Evolutionary conservation across 2,329 filamentous ascomycete genomes (phyloP), one percentile per base, ranked within the genome.

Genomic region (Phialophora verrucosa): DNA sequence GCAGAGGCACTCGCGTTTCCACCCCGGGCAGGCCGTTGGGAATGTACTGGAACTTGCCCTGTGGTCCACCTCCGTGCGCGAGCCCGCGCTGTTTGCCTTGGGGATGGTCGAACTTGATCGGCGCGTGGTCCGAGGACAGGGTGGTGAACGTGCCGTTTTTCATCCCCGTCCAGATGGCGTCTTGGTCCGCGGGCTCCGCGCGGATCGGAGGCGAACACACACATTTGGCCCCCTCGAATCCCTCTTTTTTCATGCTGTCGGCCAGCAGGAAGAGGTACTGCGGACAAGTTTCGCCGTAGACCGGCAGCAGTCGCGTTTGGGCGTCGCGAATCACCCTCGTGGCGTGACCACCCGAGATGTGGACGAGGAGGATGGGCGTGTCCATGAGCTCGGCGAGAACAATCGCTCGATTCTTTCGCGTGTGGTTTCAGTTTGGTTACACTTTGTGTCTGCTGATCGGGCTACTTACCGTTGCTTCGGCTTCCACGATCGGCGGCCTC

Each of bases 201-300:
- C 83, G 76, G 0, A 81, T 79, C 6, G 84, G 83, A 0, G 84
- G 84, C 17, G 79, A 81, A 72, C 84, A 87, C 1, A 86, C 82
- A 70, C 79, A 82, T 74, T 85, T 85, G 4, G 84, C 83, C 14
- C 84, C 84, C 53, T 76, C 72, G 35, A 76, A 74, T 4, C 77
- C 76, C 73, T 60, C 53, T 27, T 64, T 59, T 12, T 42, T 63
- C 12, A 84, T 75, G 53, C 80, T 76, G 4, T 80, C 76, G 20
- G 81, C 79, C 1, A 82, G 82, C 10, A 87, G 76, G 67, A 84
- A 83, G 17, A 87, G 78, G 68, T 87, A 87, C 62, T 87, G 85
- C 2, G 84, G 85, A 72, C 85, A 87, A 1, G 85, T 87, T 25
- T 25, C 23, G 23, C 23, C 23, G 23, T 25, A 25, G 23, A 25